These are phyloP conservation scores for Ustilago hordei DNA, from an alignment of 1,284 basidiomycete genomes.

Conservation along the genomic window DNA sequence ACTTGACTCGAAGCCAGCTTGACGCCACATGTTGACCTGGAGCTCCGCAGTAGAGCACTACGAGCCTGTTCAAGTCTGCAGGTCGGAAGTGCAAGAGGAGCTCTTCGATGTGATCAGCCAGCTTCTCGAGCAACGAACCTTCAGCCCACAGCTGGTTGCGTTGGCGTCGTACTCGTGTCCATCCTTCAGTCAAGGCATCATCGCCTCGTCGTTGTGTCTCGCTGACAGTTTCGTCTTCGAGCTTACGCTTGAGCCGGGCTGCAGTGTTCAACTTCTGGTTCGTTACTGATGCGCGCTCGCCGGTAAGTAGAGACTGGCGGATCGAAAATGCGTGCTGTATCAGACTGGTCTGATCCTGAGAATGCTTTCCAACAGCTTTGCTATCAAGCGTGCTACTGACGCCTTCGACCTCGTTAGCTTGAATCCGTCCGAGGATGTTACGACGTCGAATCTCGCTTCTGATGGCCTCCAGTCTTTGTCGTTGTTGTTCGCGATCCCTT, in stretches of 20 bases:
- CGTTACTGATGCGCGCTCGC: slow-evolving; percentile 5
- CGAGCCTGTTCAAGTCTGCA: slow-evolving; percentile 28
- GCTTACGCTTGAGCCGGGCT: slow-evolving; percentile 20
- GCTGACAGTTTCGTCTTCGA: slow-evolving; percentile 12
- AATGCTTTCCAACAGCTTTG: background rate
- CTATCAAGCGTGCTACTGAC: background rate
- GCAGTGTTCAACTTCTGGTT: background rate
- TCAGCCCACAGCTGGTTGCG: slow-evolving; percentile 43
- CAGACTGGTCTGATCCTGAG: slow-evolving; percentile 11
- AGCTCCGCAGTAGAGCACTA: slow-evolving; percentile 32
- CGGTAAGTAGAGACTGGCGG: slow-evolving; percentile 32
- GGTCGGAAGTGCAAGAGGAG: slow-evolving; percentile 35
- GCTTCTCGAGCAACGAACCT: slow-evolving; percentile 31
- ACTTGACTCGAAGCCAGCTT: slow-evolving; percentile 51
- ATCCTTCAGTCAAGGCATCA: slow-evolving; percentile 22
- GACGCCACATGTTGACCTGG: slow-evolving; percentile 39
- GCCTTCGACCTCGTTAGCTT: slow-evolving; percentile 7
- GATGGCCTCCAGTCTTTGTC: slow-evolving; percentile 23
- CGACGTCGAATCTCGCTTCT: slow-evolving; percentile 24
- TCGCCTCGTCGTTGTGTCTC: slow-evolving; percentile 6
- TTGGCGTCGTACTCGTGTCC: slow-evolving; percentile 22
- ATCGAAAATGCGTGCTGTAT: slow-evolving; percentile 27
- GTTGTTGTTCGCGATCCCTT: slow-evolving; percentile 26
- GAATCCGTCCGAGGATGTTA: slow-evolving; percentile 30
- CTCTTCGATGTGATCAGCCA: slow-evolving; percentile 43